These are phyloP conservation scores for Hyphopichia khmerensis DNA, from an alignment of 1,139 yeast species.

Conservation along the genomic window DNA sequence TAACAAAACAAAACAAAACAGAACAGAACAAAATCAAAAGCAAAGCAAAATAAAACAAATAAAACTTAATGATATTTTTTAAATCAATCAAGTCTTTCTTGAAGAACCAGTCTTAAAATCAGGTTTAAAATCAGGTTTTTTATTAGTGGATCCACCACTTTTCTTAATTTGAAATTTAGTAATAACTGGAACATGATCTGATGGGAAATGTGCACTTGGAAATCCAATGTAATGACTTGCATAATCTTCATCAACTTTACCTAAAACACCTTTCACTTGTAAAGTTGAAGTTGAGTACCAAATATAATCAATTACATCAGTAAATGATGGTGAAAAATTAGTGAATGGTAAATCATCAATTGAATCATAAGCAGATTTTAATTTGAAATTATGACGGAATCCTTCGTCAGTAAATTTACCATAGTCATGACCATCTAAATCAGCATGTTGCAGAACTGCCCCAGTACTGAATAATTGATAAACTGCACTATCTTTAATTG, in stretches of 20 bases:
- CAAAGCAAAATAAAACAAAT: background rate
- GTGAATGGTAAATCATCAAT: slow-evolving; percentile 93
- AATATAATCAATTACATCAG: slow-evolving; percentile 90
- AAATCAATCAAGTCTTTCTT: slow-evolving; percentile 40
- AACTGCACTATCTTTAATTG: slow-evolving; percentile 84
- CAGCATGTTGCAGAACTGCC: slow-evolving; percentile 67
- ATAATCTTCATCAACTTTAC: slow-evolving; percentile 79
- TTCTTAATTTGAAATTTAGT: slow-evolving; percentile 74
- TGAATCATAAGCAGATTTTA: slow-evolving; percentile 81
- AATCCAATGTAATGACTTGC: slow-evolving; percentile 79
- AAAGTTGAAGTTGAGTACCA: slow-evolving; percentile 86
- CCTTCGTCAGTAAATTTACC: slow-evolving; percentile 92
- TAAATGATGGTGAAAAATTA: slow-evolving; percentile 89
- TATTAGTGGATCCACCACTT: slow-evolving; percentile 18
- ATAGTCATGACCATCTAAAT: slow-evolving; percentile 82
- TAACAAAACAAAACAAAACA: background rate
- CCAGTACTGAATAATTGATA: slow-evolving; percentile 87
- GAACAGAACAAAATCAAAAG: background rate
- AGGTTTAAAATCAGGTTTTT: slow-evolving; percentile 49
- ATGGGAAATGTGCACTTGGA: slow-evolving; percentile 92
- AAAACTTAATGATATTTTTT: background rate
- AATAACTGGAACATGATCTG: slow-evolving; percentile 88
- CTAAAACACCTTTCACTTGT: slow-evolving; percentile 82
- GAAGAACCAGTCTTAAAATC: slow-evolving; percentile 53
- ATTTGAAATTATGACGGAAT: slow-evolving; percentile 73